Conservation (phyloP, 2,329 filamentous ascomycete genomes). For the Karstenula rhodostoma region DNA sequence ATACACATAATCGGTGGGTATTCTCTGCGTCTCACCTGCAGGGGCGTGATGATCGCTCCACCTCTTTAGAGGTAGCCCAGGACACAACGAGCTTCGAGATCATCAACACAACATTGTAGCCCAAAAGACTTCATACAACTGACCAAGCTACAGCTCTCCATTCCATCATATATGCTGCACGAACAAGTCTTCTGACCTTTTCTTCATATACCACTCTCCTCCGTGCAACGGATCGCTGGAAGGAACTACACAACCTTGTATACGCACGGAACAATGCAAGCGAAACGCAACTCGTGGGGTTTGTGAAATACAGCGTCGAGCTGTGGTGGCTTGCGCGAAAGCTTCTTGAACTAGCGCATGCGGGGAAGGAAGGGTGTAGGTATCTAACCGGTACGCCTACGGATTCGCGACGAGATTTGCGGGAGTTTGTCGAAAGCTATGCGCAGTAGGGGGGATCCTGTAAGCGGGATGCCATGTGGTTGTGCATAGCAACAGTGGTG, state of each 20-base stretch:
- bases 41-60: no score
- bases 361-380: background rate
- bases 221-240: constrained; percentile 27
- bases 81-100: background rate
- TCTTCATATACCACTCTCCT: constrained; percentile 10
- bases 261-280: background rate
- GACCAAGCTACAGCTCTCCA: constrained; percentile 11
- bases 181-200: constrained; percentile 12
- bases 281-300: constrained; percentile 16
- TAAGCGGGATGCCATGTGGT: no score
- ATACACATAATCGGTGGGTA: constrained; percentile 21
- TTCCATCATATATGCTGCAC: constrained; percentile 17
- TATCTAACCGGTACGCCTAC: constrained; percentile 19
- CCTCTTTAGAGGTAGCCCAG: background rate
- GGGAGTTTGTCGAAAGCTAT: background rate
- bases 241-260: constrained; percentile 21
- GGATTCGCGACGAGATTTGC: constrained; percentile 9
- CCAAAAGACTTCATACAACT: background rate
- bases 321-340: constrained; percentile 28
- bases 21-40: background rate
- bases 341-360: constrained; percentile 13
- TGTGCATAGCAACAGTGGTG: no score
- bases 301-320: constrained; percentile 23
- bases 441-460: no score
- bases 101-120: background rate